These are phyloP conservation scores for Trichoderma sp. DNA, from an alignment of 2,329 filamentous ascomycete species.

Conservation along the genomic window DNA sequence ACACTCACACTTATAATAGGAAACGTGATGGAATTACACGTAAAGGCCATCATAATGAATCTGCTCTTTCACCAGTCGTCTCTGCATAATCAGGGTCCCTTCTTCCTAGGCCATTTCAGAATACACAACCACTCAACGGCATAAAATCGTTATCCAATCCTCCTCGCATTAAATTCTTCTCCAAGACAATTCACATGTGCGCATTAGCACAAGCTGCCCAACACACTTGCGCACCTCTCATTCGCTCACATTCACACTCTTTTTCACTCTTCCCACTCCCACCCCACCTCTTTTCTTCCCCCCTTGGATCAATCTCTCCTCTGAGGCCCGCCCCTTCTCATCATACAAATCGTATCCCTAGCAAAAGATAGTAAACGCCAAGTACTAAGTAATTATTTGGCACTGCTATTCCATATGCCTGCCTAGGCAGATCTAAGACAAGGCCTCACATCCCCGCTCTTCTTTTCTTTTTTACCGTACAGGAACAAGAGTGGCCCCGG, in stretches of 20 bases:
- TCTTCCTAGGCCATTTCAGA: neutral
- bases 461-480: neutral
- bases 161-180: neutral
- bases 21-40: neutral
- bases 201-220: slow-evolving; percentile 4
- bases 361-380: neutral
- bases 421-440: slow-evolving; percentile 10
- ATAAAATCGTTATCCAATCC: neutral
- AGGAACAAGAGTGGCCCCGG: neutral
- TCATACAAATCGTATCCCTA: neutral
- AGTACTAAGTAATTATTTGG: neutral
- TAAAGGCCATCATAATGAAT: neutral
- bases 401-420: neutral
- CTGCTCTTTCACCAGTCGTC: neutral
- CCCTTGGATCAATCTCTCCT: neutral
- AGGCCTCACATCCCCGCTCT: neutral
- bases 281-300: neutral
- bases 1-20: neutral
- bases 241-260: neutral
- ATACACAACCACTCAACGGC: neutral
- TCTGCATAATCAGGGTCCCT: neutral
- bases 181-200: slow-evolving; percentile 11
- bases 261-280: neutral
- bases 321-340: neutral
- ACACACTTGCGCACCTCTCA: slow-evolving; percentile 11